Evolutionary conservation across 768 basidiomycete species (phyloP).

Genomic region (Boletus patriciae): DNA sequence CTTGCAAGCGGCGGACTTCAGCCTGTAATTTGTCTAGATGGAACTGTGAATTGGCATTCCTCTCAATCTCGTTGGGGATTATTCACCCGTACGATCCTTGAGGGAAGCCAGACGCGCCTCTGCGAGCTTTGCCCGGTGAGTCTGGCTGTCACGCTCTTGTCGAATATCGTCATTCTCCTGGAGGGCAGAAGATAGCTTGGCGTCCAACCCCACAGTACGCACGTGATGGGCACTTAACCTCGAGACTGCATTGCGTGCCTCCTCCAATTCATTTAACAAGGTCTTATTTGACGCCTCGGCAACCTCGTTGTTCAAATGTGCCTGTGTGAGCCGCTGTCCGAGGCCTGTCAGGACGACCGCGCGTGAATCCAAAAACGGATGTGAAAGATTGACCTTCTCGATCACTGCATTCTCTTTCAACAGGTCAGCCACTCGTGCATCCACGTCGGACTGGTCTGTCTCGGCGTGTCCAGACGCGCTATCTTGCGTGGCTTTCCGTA

Average conservation of each 20-base stretch:
- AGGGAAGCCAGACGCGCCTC: constrained; percentile 65
- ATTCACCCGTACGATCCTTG: constrained; percentile 64
- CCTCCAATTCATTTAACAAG: constrained; percentile 71
- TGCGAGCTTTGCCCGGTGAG: constrained; percentile 63
- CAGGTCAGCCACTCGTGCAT: constrained; percentile 36
- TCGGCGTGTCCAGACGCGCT: constrained; percentile 5
- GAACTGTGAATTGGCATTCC: constrained; percentile 3
- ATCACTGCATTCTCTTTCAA: constrained; percentile 60
- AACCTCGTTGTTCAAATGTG: constrained; percentile 78
- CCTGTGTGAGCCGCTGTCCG: constrained; percentile 70
- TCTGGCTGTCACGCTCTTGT: constrained; percentile 76
- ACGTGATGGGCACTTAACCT: constrained; percentile 70
- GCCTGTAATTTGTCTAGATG: constrained; percentile 63
- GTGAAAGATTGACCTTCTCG: constrained; percentile 39
- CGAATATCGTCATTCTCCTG: constrained; percentile 82
- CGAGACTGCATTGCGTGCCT: constrained; percentile 61
- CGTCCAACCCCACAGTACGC: constrained; percentile 69
- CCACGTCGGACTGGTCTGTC: constrained; percentile 25
- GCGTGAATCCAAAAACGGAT: background rate
- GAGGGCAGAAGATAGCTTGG: constrained; percentile 58
- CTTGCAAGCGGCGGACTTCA: constrained; percentile 64
- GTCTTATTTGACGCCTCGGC: constrained; percentile 77
- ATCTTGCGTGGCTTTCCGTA: constrained; percentile 17
- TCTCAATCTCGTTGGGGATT: background rate
- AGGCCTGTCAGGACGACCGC: constrained; percentile 5